Conservation (phyloP, 371 early-diverging fungal genomes). For the Saksenaea vasiformis region DNA sequence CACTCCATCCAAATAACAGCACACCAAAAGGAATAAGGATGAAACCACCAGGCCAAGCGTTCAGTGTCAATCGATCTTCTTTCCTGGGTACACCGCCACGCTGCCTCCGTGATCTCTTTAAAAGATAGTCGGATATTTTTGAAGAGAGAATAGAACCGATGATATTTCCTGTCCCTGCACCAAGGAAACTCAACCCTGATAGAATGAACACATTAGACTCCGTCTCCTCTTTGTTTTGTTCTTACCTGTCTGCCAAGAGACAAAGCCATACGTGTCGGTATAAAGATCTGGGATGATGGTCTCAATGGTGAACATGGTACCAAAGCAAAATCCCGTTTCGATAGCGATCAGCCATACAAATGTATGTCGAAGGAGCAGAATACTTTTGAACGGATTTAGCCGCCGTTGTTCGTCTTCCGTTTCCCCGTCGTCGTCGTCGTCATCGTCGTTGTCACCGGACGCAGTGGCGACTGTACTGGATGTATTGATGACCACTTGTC, state of each 20-base stretch:
- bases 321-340: constrained; percentile 51
- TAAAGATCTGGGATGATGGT: constrained; percentile 45
- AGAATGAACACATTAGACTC: too few relatives aligned
- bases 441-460: not conserved
- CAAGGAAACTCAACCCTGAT: constrained; percentile 40
- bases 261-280: constrained; percentile 33
- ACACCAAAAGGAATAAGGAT: constrained; percentile 53
- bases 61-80: constrained; percentile 46
- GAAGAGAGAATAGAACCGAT: constrained; percentile 40
- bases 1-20: constrained; percentile 59
- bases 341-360: constrained; percentile 44
- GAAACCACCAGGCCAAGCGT: constrained; percentile 53
- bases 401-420: not conserved
- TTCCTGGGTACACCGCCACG: constrained; percentile 31
- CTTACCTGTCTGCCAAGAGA: constrained; percentile 48
- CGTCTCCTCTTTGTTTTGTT: too few relatives aligned
- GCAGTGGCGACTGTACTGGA: not conserved
- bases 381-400: constrained; percentile 32
- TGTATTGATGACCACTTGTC: not conserved
- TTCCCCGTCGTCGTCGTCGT: not conserved
- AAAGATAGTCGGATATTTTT: constrained; percentile 33
- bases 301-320: constrained; percentile 49
- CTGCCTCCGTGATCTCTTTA: constrained; percentile 24
- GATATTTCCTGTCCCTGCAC: constrained; percentile 47
- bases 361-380: constrained; percentile 42